phyloP scores from a whole-genome alignment of 2,329 filamentous ascomycete species.

The Penicillium sp. region DNA sequence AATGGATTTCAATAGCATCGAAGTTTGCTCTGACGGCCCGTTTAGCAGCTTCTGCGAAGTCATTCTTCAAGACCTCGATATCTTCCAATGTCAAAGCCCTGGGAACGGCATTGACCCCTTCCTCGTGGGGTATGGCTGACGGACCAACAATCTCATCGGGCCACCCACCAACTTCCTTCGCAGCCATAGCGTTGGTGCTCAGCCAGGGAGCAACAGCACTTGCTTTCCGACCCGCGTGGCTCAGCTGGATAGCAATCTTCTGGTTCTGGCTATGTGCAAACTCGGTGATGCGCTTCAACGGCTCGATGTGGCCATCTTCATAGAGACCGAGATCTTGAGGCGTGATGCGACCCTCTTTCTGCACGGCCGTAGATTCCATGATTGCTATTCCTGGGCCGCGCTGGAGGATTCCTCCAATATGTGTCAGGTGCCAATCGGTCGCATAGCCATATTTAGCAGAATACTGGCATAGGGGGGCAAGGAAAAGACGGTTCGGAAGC shows the following conservation, averaged over 20 bases:
- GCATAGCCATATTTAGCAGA: constrained; percentile 46
- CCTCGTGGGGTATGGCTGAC: constrained; percentile 11
- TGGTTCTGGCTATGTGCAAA: constrained; percentile 32
- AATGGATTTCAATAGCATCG: constrained; percentile 34
- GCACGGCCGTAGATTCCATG: constrained; percentile 25
- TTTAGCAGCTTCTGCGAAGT: constrained; percentile 27
- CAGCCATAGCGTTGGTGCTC: constrained; percentile 3
- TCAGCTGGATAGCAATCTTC: constrained; percentile 34
- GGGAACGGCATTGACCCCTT: constrained; percentile 8
- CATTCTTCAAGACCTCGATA: constrained; percentile 35
- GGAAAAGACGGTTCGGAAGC: constrained; percentile 58
- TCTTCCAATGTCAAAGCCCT: constrained; percentile 31
- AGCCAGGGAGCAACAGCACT: constrained; percentile 7
- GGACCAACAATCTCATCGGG: constrained; percentile 23
- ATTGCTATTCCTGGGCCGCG: constrained; percentile 14
- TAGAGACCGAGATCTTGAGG: constrained; percentile 39
- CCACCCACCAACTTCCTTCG: constrained; percentile 8
- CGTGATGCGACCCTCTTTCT: constrained; percentile 37
- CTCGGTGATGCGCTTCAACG: constrained; percentile 32
- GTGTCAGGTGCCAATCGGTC: constrained; percentile 49
- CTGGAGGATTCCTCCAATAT: constrained; percentile 25
- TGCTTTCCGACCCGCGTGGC: constrained; percentile 29
- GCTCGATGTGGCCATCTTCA: constrained; percentile 38
- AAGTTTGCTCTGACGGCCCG: constrained; percentile 37
- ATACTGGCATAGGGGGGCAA: constrained; percentile 62